Evolutionary conservation across 208 protist species (phyloP), one percentile per base, ranked within the genome.

Genomic region (Kentomonas sorsogonicus): DNA sequence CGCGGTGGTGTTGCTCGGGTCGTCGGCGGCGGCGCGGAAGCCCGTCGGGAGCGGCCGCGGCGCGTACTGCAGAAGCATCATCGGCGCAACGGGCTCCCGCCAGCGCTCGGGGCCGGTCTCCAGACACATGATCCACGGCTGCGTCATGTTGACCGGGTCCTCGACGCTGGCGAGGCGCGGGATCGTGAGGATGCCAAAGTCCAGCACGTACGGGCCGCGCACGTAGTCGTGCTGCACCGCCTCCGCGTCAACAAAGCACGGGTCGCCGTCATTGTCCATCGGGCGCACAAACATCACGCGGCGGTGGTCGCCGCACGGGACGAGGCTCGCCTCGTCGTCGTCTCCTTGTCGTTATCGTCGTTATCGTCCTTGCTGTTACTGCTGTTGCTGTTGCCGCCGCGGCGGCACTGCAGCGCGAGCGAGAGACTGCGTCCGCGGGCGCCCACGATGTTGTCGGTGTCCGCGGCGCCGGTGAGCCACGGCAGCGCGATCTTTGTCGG

Each of bases 111-210:
- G 65, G 0, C 66, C 79, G 0, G 67, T 80, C 51, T 86, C 83
- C 22, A 86, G 44, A 41, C 83, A 90, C 67, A 90, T 73, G 36
- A 86, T 76, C 83, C 83, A 90, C 30, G 83, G 79, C 68, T 83
- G 66, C 23, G 67, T 77, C 45, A 78, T 65, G 60, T 76, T 80
- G 53, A 30, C 13, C 29, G 58, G 51, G n/a, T 44, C 31, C 20
- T 38, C 45, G 20, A 53, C 61, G 54, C 69, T 85, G 6, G 80
- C 45, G 33, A 25, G 50, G 51, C 66, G 53, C 7, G 82, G 82
- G 30, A 89, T 62, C 0, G 75, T 82, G 26, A 89, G 65, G 26
- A 81, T 59, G 25, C 83, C 71, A 36, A 74, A 53, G 55, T 85
- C 53, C 1, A 86, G 33, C 11, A 78, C 64, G 55, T 77, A 90